Conservation (phyloP, 139 green algal species). For the Haematococcus sp. region DNA sequence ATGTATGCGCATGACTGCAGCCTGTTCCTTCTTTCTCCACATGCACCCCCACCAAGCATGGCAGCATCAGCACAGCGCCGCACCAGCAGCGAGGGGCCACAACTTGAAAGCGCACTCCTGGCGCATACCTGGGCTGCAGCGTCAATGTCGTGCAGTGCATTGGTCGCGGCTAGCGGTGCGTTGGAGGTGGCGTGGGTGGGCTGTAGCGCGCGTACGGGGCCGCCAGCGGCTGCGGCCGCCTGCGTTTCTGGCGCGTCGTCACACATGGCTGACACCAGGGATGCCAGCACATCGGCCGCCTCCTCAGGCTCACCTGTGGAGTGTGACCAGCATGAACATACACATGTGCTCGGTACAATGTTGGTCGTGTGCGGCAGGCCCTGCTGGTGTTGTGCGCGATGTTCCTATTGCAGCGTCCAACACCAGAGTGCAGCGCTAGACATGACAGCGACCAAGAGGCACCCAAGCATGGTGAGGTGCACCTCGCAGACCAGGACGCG, state of each 20-base stretch:
- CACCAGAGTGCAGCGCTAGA: too few species aligned
- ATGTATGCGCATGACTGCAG: too few species aligned
- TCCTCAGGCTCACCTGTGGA: too few species aligned
- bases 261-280: not conserved
- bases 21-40: too few species aligned
- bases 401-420: too few species aligned
- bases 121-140: slow-evolving; percentile 59
- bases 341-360: too few species aligned
- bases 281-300: not conserved
- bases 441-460: too few species aligned
- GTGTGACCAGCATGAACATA: too few species aligned
- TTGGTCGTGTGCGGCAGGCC: too few species aligned
- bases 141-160: slow-evolving; percentile 86
- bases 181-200: slow-evolving; percentile 69
- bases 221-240: not conserved
- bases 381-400: too few species aligned
- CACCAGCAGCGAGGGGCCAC: not conserved
- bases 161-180: slow-evolving; percentile 62
- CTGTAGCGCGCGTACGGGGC: slow-evolving; percentile 24
- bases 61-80: not conserved
- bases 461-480: too few species aligned
- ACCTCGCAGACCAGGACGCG: too few species aligned
- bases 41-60: not conserved
- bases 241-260: not conserved
- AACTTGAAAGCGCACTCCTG: not conserved